These are phyloP conservation scores for Arctium minus DNA, from an alignment of 129 eudicot genomes.

Conservation along the genomic window DNA sequence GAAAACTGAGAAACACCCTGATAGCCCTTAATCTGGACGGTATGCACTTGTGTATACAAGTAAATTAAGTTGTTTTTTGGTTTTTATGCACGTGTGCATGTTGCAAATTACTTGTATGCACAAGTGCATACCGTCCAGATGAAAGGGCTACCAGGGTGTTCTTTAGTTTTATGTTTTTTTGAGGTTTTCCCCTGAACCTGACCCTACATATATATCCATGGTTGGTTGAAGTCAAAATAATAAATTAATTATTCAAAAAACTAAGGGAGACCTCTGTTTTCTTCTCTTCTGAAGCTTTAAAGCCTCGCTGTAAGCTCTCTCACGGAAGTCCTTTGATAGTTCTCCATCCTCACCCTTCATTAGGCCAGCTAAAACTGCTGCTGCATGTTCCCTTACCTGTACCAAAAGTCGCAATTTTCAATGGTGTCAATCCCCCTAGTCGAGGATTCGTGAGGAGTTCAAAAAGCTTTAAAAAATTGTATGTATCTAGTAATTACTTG, in stretches of 20 bases:
- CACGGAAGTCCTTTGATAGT: conserved; percentile 69
- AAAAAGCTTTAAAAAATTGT: neutral
- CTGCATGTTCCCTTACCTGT: conserved; percentile 99
- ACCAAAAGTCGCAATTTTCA: conserved; percentile 1
- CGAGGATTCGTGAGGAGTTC: neutral
- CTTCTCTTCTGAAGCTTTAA: conserved; percentile 49
- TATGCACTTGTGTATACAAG: neutral
- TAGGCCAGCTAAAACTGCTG: conserved; percentile 96
- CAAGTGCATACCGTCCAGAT: neutral
- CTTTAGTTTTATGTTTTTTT: neutral
- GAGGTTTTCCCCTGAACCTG: neutral
- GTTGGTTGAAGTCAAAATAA: neutral
- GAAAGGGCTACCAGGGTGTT: neutral
- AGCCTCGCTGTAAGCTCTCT: conserved; percentile 80
- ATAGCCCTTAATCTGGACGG: neutral
- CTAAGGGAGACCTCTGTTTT: conserved; percentile 54
- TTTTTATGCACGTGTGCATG: neutral
- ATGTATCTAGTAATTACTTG: neutral
- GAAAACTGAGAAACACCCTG: neutral
- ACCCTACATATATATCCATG: neutral
- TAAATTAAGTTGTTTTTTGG: neutral
- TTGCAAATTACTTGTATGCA: neutral
- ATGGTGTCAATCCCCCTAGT: neutral
- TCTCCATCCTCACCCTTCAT: conserved; percentile 91
- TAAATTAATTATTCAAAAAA: neutral